Evolutionary conservation across 2,329 filamentous ascomycete species (phyloP), one percentile per base, ranked within the genome.

Genomic region (Calonectria pseudoreteaudii): DNA sequence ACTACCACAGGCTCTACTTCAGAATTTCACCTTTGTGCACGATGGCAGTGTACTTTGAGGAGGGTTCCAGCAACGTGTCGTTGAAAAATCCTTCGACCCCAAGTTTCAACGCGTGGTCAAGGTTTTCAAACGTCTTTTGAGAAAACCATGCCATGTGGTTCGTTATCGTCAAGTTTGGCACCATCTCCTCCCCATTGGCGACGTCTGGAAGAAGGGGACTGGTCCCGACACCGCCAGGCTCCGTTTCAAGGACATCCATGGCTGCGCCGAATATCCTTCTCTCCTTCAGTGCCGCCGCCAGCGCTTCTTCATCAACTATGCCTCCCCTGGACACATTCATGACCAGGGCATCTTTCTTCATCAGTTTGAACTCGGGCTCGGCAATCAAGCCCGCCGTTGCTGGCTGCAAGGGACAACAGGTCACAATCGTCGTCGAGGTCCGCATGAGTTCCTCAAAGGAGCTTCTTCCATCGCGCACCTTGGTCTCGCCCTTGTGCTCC

Each of bases 171-270:
- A 70, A 28, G n/a, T 70, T 62, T 4, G 67, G 67, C 41, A 70
- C 56, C 16, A 9, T 8, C 18, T 50, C 44, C 13, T 70, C 67
- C 13, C 66, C 66, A 8, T 68, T 60, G 23, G 52, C 28, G 26
- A 60, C 13, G 18, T 68, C 52, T 47, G 66, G 66, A n/a, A 70
- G 36, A 9, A 70, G 67, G 7, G 67, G 67, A 11, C 56, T 62
- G 20, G 56, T 70, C 26, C 67, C 67, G 23, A 50, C 0, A 86
- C 74, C 7, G 86, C 76, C 56, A 80, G 84, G 13, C 82, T 81
- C 68, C 79, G 79, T 23, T 81, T 76, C 65, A 87, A 76, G 23
- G 10, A 67, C 65, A 26, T 68, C 67, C 13, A 34, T 49, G 10
- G 62, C 62, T 5, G 69, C 69, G 1, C 62, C 69, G 6, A 47